Evolutionary conservation across 352 stramenopile genomes (phyloP), one percentile per base, ranked within the genome.

Genomic region (Phytophthora colocasiae): DNA sequence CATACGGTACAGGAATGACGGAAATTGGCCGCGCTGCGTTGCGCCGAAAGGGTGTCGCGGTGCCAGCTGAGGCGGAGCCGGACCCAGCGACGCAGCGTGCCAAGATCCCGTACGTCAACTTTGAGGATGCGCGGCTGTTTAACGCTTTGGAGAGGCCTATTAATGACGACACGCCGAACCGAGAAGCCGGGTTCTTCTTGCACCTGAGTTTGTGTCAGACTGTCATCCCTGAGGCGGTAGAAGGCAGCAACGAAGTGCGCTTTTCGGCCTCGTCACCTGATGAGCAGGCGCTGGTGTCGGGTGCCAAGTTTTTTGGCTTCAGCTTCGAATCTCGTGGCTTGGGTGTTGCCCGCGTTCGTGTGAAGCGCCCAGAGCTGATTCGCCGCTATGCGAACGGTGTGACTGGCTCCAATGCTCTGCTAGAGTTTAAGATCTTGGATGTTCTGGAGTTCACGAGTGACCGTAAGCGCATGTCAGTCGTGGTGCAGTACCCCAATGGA

Each of bases 401-500:
- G 3, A 65, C 44, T 24, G 69, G 85, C 43, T 75, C 85, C 36
- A 69, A 73, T 32, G 75, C 83, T 62, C 50, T 91, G 45, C 50
- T 87, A 29, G 80, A 87, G 47, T 97, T 87, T 59, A 78, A 89
- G 52, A 85, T 98, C 41, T 70, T 99, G 49, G 95, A 97, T 6
- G 86, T 99, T 8, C 92, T 99, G 49, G 97, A 98, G 71, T 99
- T 99, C 72, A 97, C 98, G 50, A 98, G 90, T 45, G 76, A 80
- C 19, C 83, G 87, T 1, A 93, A 93, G 65, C 84, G 86, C 34
- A 95, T 95, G 87, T 92, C 83, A 0, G 80, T 92, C 15, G 67
- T 95, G 26, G 77, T 83, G 17, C 80, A 96, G 50, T 87, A 86
- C 52, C 81, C 82, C 22, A 86, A 92, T 24, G 78, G 81, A 15